Percentiles rank a stretch among this genome's conserved stretches.
Evolutionary conservation across 2,329 filamentous ascomycete genomes (phyloP).

Genomic region (Pseudocercospora crystallina): DNA sequence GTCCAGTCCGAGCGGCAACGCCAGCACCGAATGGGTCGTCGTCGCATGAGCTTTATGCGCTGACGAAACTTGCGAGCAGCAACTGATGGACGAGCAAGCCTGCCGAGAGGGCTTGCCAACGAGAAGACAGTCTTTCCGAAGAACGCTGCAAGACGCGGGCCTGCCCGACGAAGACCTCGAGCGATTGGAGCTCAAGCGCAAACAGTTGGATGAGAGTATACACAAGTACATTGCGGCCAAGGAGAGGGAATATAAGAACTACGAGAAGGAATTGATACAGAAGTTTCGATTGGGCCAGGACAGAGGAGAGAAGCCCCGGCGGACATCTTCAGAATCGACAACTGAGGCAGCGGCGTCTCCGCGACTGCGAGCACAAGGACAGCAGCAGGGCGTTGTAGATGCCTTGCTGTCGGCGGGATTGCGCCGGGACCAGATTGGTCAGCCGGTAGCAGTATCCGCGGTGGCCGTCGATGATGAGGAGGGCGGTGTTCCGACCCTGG

Average conservation of each 20-base stretch:
- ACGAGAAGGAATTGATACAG: constrained; percentile 34
- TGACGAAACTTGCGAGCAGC: neutral
- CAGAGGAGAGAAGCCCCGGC: constrained; percentile 9
- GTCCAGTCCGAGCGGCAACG: too few species aligned
- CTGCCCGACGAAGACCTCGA: constrained; percentile 34
- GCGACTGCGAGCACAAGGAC: constrained; percentile 1
- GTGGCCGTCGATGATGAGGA: constrained; percentile 18
- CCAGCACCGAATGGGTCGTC: too few species aligned
- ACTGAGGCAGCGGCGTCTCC: constrained; percentile 11
- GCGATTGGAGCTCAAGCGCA: constrained; percentile 37
- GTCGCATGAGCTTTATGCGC: neutral
- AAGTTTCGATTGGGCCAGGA: constrained; percentile 18
- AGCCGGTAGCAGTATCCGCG: constrained; percentile 17
- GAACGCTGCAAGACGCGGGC: constrained; percentile 21
- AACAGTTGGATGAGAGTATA: constrained; percentile 39
- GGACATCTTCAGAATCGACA: constrained; percentile 16
- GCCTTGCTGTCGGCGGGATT: constrained; percentile 25
- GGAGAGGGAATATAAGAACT: constrained; percentile 38
- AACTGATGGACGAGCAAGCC: constrained; percentile 23
- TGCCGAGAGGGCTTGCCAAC: constrained; percentile 17
- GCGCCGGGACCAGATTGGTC: constrained; percentile 22
- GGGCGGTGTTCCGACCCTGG: constrained; percentile 10
- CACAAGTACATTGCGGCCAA: constrained; percentile 40
- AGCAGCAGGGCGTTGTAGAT: constrained; percentile 24
- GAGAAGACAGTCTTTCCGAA: constrained; percentile 23